Evolutionary conservation across 805 yeast genomes (phyloP), one percentile per base, ranked within the genome.

Genomic region (Saccharomycopsis amapae): DNA sequence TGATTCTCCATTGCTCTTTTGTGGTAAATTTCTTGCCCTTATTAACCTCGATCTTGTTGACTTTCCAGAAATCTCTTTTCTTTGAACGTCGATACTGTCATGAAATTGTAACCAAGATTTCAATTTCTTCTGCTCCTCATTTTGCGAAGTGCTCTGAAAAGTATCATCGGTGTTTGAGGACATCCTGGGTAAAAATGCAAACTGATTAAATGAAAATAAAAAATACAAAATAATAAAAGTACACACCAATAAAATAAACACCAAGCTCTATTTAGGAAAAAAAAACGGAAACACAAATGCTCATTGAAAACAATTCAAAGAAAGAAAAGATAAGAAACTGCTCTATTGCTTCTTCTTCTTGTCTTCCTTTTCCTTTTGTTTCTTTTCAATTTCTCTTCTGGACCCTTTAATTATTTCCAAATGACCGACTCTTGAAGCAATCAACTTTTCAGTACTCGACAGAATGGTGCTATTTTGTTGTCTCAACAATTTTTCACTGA

Each of bases 401-500:
- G 93, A 80, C 13, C 98, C 98, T 63, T 85, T 88, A 53, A 90
- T 68, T 33, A 90, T 62, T 66, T 90, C 98, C 57, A 90, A 72
- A 63, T 90, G 97, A 22, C 98, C 98, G 5, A 90, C 97, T 61
- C 90, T 75, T 46, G 94, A 73, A 1, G 97, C 81, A 55, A 90
- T 78, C 47, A 87, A 71, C 65, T 78, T 87, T 65, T 90, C 98
- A 2, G 97, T 90, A 35, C 76, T 69, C 6, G 38, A 10, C 3
- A 36, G 17, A n/a, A 48, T 42, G 12, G 38, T 18, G 17, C 45
- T 43, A 24, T 48, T 50, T 19, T 48, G 48, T 13, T 35, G 24
- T 38, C 32, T 48, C 6, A 37, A 23, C 22, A 48, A 40, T 24
- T 42, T 45, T 9, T 48, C 48, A 26, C 50, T 60, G 20, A 50